Percentiles rank a stretch among this genome's conserved stretches.
Conservation (phyloP, 805 yeast genomes). For the Hanseniaspora lachancei region DNA sequence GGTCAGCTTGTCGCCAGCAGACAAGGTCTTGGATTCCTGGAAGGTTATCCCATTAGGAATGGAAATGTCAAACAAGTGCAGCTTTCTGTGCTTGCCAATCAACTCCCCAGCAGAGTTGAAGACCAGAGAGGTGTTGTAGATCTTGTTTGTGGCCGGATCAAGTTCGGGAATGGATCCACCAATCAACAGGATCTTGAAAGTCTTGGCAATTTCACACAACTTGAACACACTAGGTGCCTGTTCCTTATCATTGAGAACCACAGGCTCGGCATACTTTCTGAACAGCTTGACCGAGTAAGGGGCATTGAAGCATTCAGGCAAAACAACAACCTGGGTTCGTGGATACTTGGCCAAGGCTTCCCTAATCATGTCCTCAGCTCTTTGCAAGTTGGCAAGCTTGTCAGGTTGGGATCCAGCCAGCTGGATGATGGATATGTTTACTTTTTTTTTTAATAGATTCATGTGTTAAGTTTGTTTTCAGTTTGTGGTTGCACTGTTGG, state of each 20-base stretch:
- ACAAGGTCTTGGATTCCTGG: conserved; percentile 62
- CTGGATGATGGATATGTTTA: conserved; percentile 77
- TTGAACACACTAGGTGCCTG: conserved; percentile 42
- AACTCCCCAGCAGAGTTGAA: conserved; percentile 61
- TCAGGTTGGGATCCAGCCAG: conserved; percentile 57
- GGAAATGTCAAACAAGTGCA: conserved; percentile 82
- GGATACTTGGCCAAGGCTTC: conserved; percentile 48
- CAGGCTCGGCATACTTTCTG: conserved; percentile 74
- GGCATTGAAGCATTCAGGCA: conserved; percentile 94
- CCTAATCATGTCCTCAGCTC: conserved; percentile 49
- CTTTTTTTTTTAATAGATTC: conserved; percentile 31
- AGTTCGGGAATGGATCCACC: conserved; percentile 92
- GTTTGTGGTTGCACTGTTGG: not conserved
- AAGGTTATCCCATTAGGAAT: conserved; percentile 84
- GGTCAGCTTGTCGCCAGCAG: conserved; percentile 74
- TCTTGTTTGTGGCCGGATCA: conserved; percentile 39
- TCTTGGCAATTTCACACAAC: conserved; percentile 52
- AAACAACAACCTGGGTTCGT: conserved; percentile 59
- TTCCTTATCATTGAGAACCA: conserved; percentile 52
- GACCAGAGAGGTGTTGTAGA: conserved; percentile 62
- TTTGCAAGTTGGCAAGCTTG: conserved; percentile 60
- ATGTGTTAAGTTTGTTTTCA: not conserved
- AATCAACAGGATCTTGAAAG: conserved; percentile 48
- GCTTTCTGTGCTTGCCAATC: conserved; percentile 81
- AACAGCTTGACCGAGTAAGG: conserved; percentile 85